These are phyloP conservation scores for Eimeria acervulina DNA, from an alignment of 169 alveolate species.

Conservation along the genomic window DNA sequence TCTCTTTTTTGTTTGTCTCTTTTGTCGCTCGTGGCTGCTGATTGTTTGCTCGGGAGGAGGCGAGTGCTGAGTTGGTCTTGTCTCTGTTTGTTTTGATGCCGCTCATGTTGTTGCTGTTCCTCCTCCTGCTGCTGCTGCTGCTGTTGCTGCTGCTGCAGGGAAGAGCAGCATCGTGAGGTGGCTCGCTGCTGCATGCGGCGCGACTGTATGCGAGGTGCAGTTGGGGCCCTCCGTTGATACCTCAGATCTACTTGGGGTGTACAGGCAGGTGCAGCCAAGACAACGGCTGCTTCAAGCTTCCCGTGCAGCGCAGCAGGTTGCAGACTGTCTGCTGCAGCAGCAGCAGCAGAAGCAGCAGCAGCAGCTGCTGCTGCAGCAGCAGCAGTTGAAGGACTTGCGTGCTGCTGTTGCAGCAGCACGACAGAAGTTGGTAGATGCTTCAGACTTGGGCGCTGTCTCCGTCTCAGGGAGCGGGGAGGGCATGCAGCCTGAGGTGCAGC, in stretches of 20 bases:
- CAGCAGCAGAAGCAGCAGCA: background rate
- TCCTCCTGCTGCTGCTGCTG: background rate
- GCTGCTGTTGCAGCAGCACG: slow-evolving; percentile 9
- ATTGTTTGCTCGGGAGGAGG: background rate
- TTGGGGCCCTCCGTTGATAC: slow-evolving; percentile 86
- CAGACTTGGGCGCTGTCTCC: background rate
- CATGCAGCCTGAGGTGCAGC: slow-evolving; percentile 6
- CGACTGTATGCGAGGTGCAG: slow-evolving; percentile 82
- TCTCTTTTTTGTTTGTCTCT: background rate
- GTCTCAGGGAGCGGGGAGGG: background rate
- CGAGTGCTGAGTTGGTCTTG: background rate
- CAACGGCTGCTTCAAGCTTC: slow-evolving; percentile 34
- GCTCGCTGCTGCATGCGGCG: slow-evolving; percentile 84
- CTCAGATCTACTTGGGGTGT: slow-evolving; percentile 87
- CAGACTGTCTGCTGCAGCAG: slow-evolving; percentile 24
- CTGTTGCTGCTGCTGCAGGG: slow-evolving; percentile 70
- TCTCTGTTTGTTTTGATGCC: background rate
- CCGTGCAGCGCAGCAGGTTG: slow-evolving; percentile 8
- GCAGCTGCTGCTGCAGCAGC: background rate
- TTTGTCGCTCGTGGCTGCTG: background rate
- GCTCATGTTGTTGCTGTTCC: background rate
- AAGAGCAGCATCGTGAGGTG: slow-evolving; percentile 80
- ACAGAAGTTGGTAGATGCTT: background rate
- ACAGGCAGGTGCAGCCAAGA: slow-evolving; percentile 79
- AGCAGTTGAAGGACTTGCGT: background rate